Percentiles rank a stretch among this genome's conserved stretches.
phyloP scores from a whole-genome alignment of 768 basidiomycete genomes.

The Russula dissimulans region DNA sequence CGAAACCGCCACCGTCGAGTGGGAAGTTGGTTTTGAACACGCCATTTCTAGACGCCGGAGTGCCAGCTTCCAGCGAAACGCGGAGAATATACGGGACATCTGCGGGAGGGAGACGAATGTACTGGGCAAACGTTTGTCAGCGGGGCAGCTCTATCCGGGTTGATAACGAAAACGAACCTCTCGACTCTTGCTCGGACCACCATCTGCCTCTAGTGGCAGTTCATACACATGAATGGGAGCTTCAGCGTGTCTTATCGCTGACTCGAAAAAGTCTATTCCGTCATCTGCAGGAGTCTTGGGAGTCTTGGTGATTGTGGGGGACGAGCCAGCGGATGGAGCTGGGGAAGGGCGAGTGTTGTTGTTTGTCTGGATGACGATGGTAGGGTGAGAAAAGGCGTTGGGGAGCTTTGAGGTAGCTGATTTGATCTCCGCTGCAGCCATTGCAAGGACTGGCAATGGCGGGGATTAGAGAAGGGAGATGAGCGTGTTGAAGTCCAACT shows the following conservation, averaged over 20 bases:
- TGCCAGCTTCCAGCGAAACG: slow-evolving; percentile 86
- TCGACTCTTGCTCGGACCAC: slow-evolving; percentile 79
- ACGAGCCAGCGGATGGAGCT: slow-evolving; percentile 11
- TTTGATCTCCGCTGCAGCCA: slow-evolving; percentile 10
- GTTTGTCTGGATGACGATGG: slow-evolving; percentile 12
- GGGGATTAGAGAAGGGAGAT: background rate
- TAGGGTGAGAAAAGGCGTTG: slow-evolving; percentile 2
- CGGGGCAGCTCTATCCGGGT: background rate
- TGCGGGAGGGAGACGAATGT: slow-evolving; percentile 92
- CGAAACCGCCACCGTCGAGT: slow-evolving; percentile 81
- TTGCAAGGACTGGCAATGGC: background rate
- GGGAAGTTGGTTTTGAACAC: slow-evolving; percentile 96
- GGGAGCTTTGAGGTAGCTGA: slow-evolving; percentile 1
- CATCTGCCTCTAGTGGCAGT: slow-evolving; percentile 79
- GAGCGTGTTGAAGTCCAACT: background rate
- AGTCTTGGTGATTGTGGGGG: slow-evolving; percentile 30
- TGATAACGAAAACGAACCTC: slow-evolving; percentile 44
- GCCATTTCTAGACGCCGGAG: slow-evolving; percentile 82
- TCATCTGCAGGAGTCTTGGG: slow-evolving; percentile 92
- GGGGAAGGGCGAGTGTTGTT: background rate
- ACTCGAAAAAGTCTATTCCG: slow-evolving; percentile 80
- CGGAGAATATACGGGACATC: slow-evolving; percentile 82
- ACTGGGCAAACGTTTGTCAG: slow-evolving; percentile 38
- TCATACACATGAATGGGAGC: slow-evolving; percentile 76
- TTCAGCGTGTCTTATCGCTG: slow-evolving; percentile 41